Evolutionary conservation across 257 asterid genomes (phyloP).

Genomic region (Solanum chiquidenum): DNA sequence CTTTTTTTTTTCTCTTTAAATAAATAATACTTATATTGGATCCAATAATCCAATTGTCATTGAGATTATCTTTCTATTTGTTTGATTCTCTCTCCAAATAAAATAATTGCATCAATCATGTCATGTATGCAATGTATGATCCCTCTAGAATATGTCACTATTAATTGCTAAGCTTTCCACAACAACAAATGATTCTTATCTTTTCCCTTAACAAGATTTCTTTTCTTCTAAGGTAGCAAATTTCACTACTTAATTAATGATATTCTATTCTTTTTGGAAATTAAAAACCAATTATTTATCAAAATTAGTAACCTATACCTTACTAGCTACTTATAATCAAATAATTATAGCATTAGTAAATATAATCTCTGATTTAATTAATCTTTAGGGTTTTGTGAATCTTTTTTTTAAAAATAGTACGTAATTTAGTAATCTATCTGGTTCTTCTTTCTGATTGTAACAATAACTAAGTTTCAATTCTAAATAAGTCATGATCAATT

Average conservation of each 20-base stretch:
- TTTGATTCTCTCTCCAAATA: neutral
- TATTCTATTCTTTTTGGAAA: neutral
- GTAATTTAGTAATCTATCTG: neutral
- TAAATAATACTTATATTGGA: neutral
- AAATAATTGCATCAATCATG: neutral
- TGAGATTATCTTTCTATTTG: neutral
- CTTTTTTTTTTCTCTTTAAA: neutral
- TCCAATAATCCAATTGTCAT: neutral
- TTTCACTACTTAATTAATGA: neutral
- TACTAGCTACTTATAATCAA: neutral
- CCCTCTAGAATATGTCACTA: neutral
- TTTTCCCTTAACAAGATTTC: neutral
- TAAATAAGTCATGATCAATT: neutral
- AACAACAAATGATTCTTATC: neutral
- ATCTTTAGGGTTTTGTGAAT: neutral
- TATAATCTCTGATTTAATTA: neutral
- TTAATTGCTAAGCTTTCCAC: neutral
- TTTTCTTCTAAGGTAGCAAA: neutral
- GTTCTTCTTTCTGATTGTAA: neutral
- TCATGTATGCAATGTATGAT: neutral
- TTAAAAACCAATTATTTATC: neutral
- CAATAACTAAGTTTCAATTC: neutral
- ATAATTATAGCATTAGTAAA: neutral
- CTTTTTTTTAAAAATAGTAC: no score
- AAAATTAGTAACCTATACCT: neutral